A percentile compares a stretch with the other conserved stretches of the same genome.
Evolutionary conservation across 805 yeast genomes (phyloP).

Genomic region (Spathaspora gorwiae): DNA sequence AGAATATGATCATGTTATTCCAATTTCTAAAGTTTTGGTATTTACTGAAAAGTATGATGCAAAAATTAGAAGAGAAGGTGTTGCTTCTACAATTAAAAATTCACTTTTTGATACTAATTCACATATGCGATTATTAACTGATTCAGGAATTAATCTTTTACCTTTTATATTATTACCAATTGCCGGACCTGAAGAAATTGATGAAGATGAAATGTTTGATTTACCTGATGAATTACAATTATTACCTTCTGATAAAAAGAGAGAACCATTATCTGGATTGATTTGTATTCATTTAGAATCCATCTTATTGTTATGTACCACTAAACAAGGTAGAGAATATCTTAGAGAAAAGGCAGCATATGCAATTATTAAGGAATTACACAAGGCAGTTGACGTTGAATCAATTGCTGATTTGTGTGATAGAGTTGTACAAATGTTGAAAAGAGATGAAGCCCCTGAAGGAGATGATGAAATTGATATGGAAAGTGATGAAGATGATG

Average conservation of each 20-base stretch:
- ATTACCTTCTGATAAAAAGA: constrained; percentile 65
- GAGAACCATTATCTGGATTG: constrained; percentile 69
- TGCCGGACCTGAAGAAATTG: constrained; percentile 71
- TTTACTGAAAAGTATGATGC: constrained; percentile 80
- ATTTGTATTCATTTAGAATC: constrained; percentile 74
- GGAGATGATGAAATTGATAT: constrained; percentile 35
- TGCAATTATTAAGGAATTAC: constrained; percentile 81
- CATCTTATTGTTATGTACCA: constrained; percentile 72
- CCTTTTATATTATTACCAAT: constrained; percentile 82
- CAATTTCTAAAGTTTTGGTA: constrained; percentile 73
- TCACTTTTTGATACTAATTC: constrained; percentile 72
- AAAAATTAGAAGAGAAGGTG: constrained; percentile 82
- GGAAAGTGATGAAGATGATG: constrained; percentile 42
- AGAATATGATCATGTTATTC: constrained; percentile 69
- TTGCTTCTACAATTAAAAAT: constrained; percentile 88
- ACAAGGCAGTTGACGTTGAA: constrained; percentile 45
- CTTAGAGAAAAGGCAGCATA: constrained; percentile 81
- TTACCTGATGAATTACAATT: constrained; percentile 87
- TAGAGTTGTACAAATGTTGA: constrained; percentile 79
- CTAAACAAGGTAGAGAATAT: constrained; percentile 66
- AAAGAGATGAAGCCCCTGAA: constrained; percentile 77
- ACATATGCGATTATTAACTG: constrained; percentile 57
- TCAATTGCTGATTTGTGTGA: constrained; percentile 68
- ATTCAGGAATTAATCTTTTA: constrained; percentile 64
- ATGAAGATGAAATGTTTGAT: constrained; percentile 77